Evolutionary conservation across 2,329 filamentous ascomycete genomes (phyloP).

Genomic region (Diaporthe vaccinii): DNA sequence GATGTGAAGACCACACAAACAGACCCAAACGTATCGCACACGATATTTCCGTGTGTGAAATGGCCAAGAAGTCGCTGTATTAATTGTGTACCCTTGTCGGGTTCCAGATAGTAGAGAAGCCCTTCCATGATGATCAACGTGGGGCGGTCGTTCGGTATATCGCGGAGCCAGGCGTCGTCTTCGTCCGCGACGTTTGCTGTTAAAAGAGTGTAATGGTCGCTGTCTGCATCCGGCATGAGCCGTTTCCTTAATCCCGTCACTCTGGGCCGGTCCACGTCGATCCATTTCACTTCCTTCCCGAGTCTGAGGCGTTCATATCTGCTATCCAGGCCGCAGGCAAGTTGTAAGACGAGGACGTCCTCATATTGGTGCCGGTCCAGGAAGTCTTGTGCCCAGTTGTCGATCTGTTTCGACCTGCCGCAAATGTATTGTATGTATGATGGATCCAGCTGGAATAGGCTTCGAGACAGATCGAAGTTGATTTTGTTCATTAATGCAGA

Average conservation of each 20-base stretch:
- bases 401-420: slow-evolving; percentile 42
- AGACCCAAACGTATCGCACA: slow-evolving; percentile 32
- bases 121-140: slow-evolving; percentile 45
- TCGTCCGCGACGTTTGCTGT: slow-evolving; percentile 38
- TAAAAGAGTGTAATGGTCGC: slow-evolving; percentile 37
- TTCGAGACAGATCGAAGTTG: slow-evolving; percentile 41
- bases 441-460: slow-evolving; percentile 41
- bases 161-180: slow-evolving; percentile 43
- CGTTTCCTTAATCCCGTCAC: slow-evolving; percentile 43
- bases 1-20: slow-evolving; percentile 21
- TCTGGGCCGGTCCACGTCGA: slow-evolving; percentile 45
- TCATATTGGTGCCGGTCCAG: slow-evolving; percentile 42
- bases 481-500: slow-evolving; percentile 43
- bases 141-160: slow-evolving; percentile 44
- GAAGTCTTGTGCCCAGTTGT: slow-evolving; percentile 45
- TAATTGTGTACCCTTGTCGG: slow-evolving; percentile 41
- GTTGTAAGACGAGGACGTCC: slow-evolving; percentile 45
- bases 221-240: slow-evolving; percentile 40
- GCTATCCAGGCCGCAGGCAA: slow-evolving; percentile 46
- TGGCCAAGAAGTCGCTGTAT: slow-evolving; percentile 28
- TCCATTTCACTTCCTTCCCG: slow-evolving; percentile 43
- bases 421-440: slow-evolving; percentile 43
- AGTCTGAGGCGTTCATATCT: slow-evolving; percentile 41
- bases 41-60: slow-evolving; percentile 27
- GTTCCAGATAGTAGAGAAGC: slow-evolving; percentile 44